Evolutionary conservation across 2,329 filamentous ascomycete species (phyloP), one percentile per base, ranked within the genome.

Genomic region (Xylaria sp.): DNA sequence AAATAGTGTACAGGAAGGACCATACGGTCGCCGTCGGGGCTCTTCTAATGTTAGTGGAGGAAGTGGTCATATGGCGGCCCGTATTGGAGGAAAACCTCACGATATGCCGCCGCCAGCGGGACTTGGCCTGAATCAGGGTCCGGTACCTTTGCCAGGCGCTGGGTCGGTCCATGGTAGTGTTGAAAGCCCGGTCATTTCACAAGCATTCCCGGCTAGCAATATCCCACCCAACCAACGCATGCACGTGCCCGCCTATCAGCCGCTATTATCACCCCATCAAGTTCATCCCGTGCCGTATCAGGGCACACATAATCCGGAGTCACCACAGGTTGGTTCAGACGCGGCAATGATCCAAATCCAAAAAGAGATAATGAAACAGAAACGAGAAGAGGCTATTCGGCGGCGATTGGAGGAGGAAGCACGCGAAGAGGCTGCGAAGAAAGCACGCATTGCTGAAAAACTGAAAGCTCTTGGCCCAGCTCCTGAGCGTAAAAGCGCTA

Each of bases 41-140:
- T 97, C 94, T 15, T 98, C 94, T 2, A 96, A 93, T 72, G 90
- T 96, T 42, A 97, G 94, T 75, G 93, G 92, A 58, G 91, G 91
- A 62, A 96, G 92, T 75, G 89, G 90, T 63, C 83, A 86, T 38
- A 86, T 88, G 67, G 83, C 84, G 69, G 85, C 89, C 69, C 87
- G 90, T 37, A 67, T 79, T 37, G 75, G 75, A 53, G 57, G 52
- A 38, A 84, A 82, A 66, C 75, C 75, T 6, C 76, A 74, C 23
- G 83, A 85, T 8, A 73, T 81, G 53, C 77, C 77, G 33, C 78
- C 78, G 0, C 77, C 80, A 2, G 74, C 77, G 1, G 83, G 86
- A 6, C 65, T 81, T 31, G 52, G 47, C 55, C 23, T 51, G 31
- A 58, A 45, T 31, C 66, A 67, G 28, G 68, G 80, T 12, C 78